Evolutionary conservation across 2,329 filamentous ascomycete species (phyloP).

Genomic region (Graphilbum ipis-grandicollis): DNA sequence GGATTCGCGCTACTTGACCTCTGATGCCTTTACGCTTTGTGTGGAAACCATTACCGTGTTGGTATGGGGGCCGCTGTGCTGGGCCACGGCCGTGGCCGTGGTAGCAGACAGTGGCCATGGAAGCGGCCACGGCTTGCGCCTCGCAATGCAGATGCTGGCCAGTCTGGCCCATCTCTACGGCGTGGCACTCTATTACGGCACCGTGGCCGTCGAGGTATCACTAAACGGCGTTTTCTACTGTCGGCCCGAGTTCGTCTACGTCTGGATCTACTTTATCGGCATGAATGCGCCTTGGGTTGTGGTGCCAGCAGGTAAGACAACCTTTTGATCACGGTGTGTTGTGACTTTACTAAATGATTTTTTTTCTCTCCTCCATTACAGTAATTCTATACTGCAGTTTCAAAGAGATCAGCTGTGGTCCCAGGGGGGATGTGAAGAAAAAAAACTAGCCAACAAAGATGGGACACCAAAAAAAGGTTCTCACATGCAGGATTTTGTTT

Average conservation of each 20-base stretch:
- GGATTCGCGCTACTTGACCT: conserved; percentile 72
- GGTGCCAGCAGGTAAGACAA: conserved; percentile 37
- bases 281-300: conserved; percentile 45
- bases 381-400: too few species aligned
- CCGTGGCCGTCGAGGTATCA: conserved; percentile 30
- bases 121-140: conserved; percentile 21
- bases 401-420: too few species aligned
- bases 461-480: too few species aligned
- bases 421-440: too few species aligned
- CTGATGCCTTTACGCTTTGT: conserved; percentile 70
- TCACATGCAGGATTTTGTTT: too few species aligned
- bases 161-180: conserved; percentile 41
- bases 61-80: conserved; percentile 41
- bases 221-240: conserved; percentile 30
- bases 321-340: too few species aligned
- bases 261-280: conserved; percentile 45
- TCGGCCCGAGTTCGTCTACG: conserved; percentile 42
- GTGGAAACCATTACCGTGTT: conserved; percentile 68
- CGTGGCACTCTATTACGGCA: conserved; percentile 44
- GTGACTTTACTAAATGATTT: too few species aligned
- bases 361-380: too few species aligned
- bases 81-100: conserved; percentile 28
- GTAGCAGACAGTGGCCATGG: conserved; percentile 10
- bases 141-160: conserved; percentile 32
- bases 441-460: too few species aligned